Evolutionary conservation across 306 rosid species (phyloP), one percentile per base, ranked within the genome.

Genomic region (Trifolium dubium): DNA sequence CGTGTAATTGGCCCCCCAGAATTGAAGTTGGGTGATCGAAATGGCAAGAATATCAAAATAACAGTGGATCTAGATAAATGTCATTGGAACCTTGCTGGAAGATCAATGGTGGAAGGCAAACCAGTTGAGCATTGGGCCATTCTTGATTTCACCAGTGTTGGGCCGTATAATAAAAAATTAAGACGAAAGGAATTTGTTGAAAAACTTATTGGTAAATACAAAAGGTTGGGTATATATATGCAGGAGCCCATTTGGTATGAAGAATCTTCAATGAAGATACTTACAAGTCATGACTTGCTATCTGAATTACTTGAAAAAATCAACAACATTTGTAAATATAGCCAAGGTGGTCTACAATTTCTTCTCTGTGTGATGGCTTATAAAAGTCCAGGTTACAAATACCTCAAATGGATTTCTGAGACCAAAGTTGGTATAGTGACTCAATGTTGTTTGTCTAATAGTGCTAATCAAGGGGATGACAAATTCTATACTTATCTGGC

Each of bases 341-440:
- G 80, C 35, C 35, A 29, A 17, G 79, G 79, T 3, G 77, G 1
- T 13, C 76, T 85, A 30, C 96, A 92, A 74, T 56, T 92, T 78
- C 87, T 92, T 82, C 79, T 89, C 6, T 91, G 97, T 78, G 92
- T 83, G 44, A 91, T 91, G 97, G n/a, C 84, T 63, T 23, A 35
- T n/a, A 92, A 67, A 76, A 78, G 83, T 82, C 44, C 80, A 29
- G 92, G 95, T 61, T 91, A 91, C 74, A 89, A 86, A 83, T 53
- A 61, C 79, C 84, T 92, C 19, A 92, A 92, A 80, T 86, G 91
- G 91, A 83, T 92, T 51, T 82, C 88, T 13, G 96, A 92, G 83
- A 92, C 96, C 44, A 77, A 86, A 73, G 62, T 89, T 60, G 97
- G 97, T 55, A 61, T 92, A 12, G 88, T 92, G 74, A 89, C 97